Evolutionary conservation across 495 filamentous ascomycete species (phyloP), one percentile per base, ranked within the genome.

Genomic region (Letharia lupina): DNA sequence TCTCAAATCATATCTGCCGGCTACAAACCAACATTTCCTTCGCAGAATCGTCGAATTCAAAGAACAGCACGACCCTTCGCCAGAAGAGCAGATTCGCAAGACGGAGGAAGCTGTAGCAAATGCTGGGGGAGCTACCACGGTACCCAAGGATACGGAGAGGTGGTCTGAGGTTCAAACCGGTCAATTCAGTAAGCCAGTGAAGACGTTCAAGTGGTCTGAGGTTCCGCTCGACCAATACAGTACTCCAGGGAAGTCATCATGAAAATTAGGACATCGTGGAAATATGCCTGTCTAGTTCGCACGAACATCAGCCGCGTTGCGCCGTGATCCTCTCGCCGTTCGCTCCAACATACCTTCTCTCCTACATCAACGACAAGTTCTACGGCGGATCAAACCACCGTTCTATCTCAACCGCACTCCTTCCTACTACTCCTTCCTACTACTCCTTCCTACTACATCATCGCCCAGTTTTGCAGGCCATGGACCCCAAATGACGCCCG

Each of bases 41-140:
- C 16, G 33, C 37, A 66, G 64, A 6, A 60, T 12, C 3, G 39
- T 54, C 58, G 64, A 62, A 12, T 45, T 61, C 45, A 48, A 61
- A n/a, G 64, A 62, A 31, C 58, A 52, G 28, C 64, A 66, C 28
- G 3, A 37, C 10, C 58, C 12, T 28, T n/a, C 59, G 39, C 41
- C 40, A 12, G 63, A 60, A 37, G 67, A 65, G 48, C 48, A 65
- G 41, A 48, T 68, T 18, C 59, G 67, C 39, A 65, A 65, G 47
- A 68, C 67, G 18, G 67, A 68, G 48, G 63, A 61, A 45, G 42
- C 48, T 4, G 67, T 65, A 12, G 63, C 63, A 8, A 68, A 68
- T 37, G 67, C 67, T 11, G 67, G 67, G 8, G 67, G 67, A 13
- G 67, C 63, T n/a, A 68, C 63, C 1, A 65, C 52, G 12, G 62